Base-by-base conservation (phyloP, 139 green algal genomes). In the Pedinophyceae sp. region DNA sequence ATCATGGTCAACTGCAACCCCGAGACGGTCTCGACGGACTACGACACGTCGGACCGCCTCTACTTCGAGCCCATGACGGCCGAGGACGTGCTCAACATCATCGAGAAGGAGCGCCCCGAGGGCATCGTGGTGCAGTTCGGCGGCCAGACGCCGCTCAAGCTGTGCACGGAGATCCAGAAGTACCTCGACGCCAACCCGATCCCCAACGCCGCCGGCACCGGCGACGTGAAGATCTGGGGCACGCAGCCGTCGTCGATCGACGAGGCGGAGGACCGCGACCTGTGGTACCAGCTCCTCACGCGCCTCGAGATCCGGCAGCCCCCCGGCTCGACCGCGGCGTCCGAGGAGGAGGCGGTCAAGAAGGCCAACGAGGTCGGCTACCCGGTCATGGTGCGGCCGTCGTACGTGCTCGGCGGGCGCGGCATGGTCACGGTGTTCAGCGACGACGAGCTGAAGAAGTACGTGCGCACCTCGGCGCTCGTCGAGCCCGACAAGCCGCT, bases 1-100 rank as follows among this genome's bases (percentile, higher is more conserved):
- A 97, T 99, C 77, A 99, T 99, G 92, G 93, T 97, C 86, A 99
- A 99, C 76, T 86, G 70, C 73, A 99, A 99, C 78, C 92, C 92
- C 0, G 92, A 99, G 79, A 99, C 92, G 3, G 92, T 99, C 6
- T 79, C 70, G 39, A 79, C 73, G 0, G 92, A 99, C 72, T 99
- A 99, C 61, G 92, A 99, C 81, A 99, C 92, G 60, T 88, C 70
- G 47, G 84, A 75, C 65, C 79, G 92, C 48, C 84, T 99, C 18
- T 99, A 99, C 82, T 99, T 99, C 58, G 92, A 99, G 79, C 89
- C 89, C 17, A 73, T 96, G 48, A 60, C 61, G 51, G 57, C 89
- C 0, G 82, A 92, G 74, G 88, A 96, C 58, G 89, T 97, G 61
- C 71, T 99, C 22, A 97, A 97, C 62, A 86, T 99, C 19, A 84